Base-by-base conservation (phyloP, 768 basidiomycete genomes). In the Mycena pura region DNA sequence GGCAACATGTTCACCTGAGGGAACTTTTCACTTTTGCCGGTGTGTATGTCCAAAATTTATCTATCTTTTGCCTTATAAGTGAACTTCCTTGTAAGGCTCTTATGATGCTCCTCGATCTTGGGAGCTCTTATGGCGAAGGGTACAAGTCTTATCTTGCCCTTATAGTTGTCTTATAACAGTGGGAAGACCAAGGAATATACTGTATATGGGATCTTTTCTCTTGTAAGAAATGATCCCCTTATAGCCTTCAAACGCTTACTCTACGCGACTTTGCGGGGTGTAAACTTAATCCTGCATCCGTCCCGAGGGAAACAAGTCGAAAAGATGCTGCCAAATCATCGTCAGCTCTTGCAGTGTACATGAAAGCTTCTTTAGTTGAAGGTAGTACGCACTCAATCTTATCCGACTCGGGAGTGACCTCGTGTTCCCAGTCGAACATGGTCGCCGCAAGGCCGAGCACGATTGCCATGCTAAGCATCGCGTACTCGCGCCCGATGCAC, bases 301-400 rank as follows among this genome's bases (percentile, higher is more conserved):
- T 98, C 96, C 74, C 92, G 89, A 10, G 97, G 97, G 86, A 99
- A 99, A 40, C 99, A 77, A 21, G 95, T 97, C 19, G 96, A 92
- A 66, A 98, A 93, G 64, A 98, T 93, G 49, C 92, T 93, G 47
- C 22, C n/a, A n/a, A 32, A n/a, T 13, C 9, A 34, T 21, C 45
- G 40, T 38, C 29, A 60, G 51, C 19, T 56, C 3, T 22, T 22
- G 13, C 4, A 13, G 57, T 25, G 65, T 25, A 64, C 38, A 32
- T 14, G 68, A 25, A 22, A n/a, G n/a, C n/a, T n/a, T n/a, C n/a
- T n/a, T n/a, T n/a, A 58, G 32, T 41, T 25, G 46, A 15, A 55
- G 41, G 34, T 29, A 53, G 17, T 0, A 88, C 92, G 70, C 71
- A 93, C 90, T 92, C 86, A 68, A 96, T 87, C 77, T 93, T 82